These are phyloP conservation scores for Penicillium cataractarum DNA, from an alignment of 495 filamentous ascomycete species.

Conservation along the genomic window DNA sequence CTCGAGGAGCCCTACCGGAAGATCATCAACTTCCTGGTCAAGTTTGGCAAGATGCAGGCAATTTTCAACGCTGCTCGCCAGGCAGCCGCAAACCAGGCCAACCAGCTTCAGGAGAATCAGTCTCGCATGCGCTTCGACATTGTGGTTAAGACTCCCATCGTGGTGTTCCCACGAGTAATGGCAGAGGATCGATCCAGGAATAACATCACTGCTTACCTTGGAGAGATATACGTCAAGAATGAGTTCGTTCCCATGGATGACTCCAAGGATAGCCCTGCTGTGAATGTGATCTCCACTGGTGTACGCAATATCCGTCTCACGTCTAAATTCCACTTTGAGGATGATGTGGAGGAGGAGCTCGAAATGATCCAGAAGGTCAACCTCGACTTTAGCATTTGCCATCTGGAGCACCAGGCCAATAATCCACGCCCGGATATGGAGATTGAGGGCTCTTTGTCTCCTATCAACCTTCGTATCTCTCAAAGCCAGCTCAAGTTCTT, in stretches of 20 bases:
- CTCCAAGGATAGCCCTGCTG: constrained; percentile 66
- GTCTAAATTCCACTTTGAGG: constrained; percentile 82
- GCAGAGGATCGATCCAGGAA: constrained; percentile 68
- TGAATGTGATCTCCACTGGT: constrained; percentile 87
- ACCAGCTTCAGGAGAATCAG: constrained; percentile 85
- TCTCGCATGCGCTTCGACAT: constrained; percentile 93
- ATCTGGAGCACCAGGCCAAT: constrained; percentile 79
- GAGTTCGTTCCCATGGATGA: constrained; percentile 83
- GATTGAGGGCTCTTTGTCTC: constrained; percentile 86
- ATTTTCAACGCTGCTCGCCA: constrained; percentile 97
- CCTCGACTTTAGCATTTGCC: constrained; percentile 86
- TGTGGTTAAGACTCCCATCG: constrained; percentile 88
- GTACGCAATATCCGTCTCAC: constrained; percentile 90
- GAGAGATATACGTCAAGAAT: constrained; percentile 96
- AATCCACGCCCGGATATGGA: constrained; percentile 87
- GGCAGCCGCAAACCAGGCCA: constrained; percentile 93
- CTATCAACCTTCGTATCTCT: constrained; percentile 86
- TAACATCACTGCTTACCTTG: constrained; percentile 86
- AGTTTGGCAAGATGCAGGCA: constrained; percentile 99
- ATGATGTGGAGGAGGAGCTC: constrained; percentile 75
- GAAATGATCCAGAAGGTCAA: constrained; percentile 97
- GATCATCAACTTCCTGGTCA: constrained; percentile 95
- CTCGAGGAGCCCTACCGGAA: constrained; percentile 96
- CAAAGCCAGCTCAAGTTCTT: constrained; percentile 89
- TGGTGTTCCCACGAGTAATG: constrained; percentile 85